phyloP scores from a whole-genome alignment of 1,284 basidiomycete genomes.

The Naganishia albida region DNA sequence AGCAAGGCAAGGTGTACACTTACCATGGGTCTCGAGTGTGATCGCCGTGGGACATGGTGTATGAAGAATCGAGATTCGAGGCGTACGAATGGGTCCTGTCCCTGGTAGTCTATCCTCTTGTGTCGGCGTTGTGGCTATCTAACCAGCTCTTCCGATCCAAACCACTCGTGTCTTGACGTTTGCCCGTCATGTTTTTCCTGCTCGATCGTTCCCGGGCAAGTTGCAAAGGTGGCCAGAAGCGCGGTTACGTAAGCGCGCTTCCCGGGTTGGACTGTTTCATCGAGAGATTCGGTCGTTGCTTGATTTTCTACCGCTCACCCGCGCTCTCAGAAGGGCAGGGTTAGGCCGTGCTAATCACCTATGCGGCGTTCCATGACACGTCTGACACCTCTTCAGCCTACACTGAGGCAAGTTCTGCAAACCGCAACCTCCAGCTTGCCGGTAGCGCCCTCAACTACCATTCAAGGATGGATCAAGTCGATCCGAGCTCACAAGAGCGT shows the following conservation, averaged over 20 bases:
- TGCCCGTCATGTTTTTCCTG: constrained; percentile 25
- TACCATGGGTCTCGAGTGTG: constrained; percentile 91
- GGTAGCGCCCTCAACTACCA: constrained; percentile 28
- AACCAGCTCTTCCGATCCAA: not conserved
- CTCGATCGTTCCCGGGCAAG: constrained; percentile 23
- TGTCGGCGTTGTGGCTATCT: not conserved
- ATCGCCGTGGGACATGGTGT: constrained; percentile 70
- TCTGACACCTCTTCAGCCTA: not conserved
- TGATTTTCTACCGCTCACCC: constrained; percentile 10
- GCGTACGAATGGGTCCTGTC: not conserved
- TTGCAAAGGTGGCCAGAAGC: constrained; percentile 7
- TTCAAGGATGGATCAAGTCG: constrained; percentile 78
- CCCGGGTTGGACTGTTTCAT: too few relatives aligned
- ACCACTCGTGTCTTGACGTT: constrained; percentile 1
- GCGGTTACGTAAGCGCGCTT: constrained; percentile 30
- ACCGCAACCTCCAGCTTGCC: not conserved
- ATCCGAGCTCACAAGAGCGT: constrained; percentile 82
- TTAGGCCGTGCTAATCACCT: not conserved
- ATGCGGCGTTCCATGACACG: constrained; percentile 11
- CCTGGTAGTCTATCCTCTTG: not conserved
- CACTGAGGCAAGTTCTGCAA: constrained; percentile 4
- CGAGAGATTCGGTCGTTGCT: constrained; percentile 1
- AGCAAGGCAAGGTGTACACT: constrained; percentile 40
- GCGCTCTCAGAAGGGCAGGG: not conserved
- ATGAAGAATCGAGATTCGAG: not conserved